Conservation (phyloP, 148 eudicot species). For the Nepenthes gracilis region DNA sequence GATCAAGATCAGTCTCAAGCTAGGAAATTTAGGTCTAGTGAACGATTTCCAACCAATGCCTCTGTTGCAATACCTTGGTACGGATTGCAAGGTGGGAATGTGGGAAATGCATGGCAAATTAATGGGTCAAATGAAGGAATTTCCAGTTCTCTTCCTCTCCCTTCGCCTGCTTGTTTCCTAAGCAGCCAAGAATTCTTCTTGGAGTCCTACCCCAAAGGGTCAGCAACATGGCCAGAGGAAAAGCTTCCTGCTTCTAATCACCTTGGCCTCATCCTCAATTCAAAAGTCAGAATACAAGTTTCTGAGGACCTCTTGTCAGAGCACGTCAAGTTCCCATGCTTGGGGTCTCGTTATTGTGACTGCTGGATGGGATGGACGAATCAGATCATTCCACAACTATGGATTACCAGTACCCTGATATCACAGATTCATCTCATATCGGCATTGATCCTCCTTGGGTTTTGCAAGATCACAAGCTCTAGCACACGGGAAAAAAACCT, state of each 20-base stretch:
- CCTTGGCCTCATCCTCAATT: conserved; percentile 14
- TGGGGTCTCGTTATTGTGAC: conserved; percentile 96
- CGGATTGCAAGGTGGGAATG: conserved; percentile 33
- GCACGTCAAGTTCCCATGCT: conserved; percentile 42
- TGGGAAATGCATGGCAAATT: conserved; percentile 13
- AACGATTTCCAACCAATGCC: conserved; percentile 57
- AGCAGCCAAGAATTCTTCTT: conserved; percentile 36
- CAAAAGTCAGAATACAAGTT: conserved; percentile 63
- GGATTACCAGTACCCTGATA: conserved; percentile 54
- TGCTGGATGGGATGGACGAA: conserved; percentile 88
- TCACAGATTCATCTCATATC: not conserved
- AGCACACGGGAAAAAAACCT: not conserved
- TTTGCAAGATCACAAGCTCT: conserved; percentile 2
- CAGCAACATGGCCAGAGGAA: conserved; percentile 97
- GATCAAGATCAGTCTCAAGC: conserved; percentile 18
- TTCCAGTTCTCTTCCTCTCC: conserved; percentile 11
- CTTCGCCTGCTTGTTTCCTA: conserved; percentile 42
- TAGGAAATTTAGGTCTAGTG: conserved; percentile 45
- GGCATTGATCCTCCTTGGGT: not conserved
- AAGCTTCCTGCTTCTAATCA: conserved; percentile 41
- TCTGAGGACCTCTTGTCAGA: conserved; percentile 50
- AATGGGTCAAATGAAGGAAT: conserved; percentile 5
- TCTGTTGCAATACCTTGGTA: conserved; percentile 74
- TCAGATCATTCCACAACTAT: conserved; percentile 81
- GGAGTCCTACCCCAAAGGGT: conserved; percentile 46